Evolutionary conservation across 805 yeast species (phyloP).

Genomic region (Cyberlindnera bimundalis): DNA sequence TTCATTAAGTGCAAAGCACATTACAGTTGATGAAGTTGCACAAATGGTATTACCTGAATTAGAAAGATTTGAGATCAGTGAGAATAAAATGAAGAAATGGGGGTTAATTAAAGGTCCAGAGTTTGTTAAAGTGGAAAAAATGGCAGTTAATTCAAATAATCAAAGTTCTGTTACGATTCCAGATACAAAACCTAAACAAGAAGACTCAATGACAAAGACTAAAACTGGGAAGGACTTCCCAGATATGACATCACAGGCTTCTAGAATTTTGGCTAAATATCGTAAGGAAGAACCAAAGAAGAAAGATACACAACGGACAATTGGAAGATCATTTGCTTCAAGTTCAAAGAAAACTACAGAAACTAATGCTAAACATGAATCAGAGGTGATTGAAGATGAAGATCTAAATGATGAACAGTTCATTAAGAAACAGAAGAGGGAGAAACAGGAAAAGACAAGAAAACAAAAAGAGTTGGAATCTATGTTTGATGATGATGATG

Average conservation of each 20-base stretch:
- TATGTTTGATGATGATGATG: slow-evolving; percentile 35
- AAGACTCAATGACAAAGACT: neutral
- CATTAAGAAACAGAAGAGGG: slow-evolving; percentile 10
- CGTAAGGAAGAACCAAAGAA: slow-evolving; percentile 12
- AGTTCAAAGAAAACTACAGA: slow-evolving; percentile 11
- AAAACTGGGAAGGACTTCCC: slow-evolving; percentile 12
- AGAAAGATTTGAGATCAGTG: slow-evolving; percentile 9
- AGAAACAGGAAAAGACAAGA: slow-evolving; percentile 10
- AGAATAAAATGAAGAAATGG: slow-evolving; percentile 20
- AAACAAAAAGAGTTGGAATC: slow-evolving; percentile 30
- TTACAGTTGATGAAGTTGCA: slow-evolving; percentile 19
- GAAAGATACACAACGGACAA: slow-evolving; percentile 7
- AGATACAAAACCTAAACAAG: slow-evolving; percentile 7
- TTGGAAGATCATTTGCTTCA: neutral
- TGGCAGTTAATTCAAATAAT: too few relatives aligned
- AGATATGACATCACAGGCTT: slow-evolving; percentile 6
- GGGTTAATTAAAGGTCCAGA: slow-evolving; percentile 27
- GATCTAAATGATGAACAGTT: slow-evolving; percentile 17
- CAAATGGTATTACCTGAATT: slow-evolving; percentile 12
- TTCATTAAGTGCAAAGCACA: slow-evolving; percentile 29
- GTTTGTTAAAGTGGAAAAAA: slow-evolving; percentile 7
- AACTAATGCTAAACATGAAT: slow-evolving; percentile 7
- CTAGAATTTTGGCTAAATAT: slow-evolving; percentile 1
- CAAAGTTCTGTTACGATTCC: slow-evolving; percentile 1
- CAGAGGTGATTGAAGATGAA: slow-evolving; percentile 15